These are phyloP conservation scores for Aristolochia fimbriata DNA, from an alignment of 164 flowering plant species.

Conservation along the genomic window DNA sequence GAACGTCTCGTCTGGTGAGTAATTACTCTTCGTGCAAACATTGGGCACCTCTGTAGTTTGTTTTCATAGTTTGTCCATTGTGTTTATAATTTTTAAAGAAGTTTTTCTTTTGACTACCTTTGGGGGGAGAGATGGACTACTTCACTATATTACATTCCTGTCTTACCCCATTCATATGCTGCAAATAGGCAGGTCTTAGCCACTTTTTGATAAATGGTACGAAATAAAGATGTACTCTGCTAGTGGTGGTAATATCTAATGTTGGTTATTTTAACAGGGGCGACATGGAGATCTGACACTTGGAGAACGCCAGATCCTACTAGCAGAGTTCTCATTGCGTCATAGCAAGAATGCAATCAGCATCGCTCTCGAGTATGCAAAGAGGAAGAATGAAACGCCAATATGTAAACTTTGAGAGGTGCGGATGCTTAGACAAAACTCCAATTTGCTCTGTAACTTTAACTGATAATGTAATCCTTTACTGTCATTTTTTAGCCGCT, in stretches of 20 bases:
- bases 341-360: constrained; percentile 55
- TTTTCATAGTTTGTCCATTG: too few relatives aligned
- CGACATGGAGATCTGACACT: constrained; percentile 67
- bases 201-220: too few relatives aligned
- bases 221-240: too few relatives aligned
- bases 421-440: neutral
- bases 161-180: too few relatives aligned
- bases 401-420: constrained; percentile 30
- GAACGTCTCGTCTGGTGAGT: constrained; percentile 70
- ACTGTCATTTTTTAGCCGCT: too few relatives aligned
- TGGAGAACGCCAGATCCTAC: constrained; percentile 59
- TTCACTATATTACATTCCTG: too few relatives aligned
- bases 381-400: constrained; percentile 29
- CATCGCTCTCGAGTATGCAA: constrained; percentile 66
- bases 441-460: too few relatives aligned
- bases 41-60: neutral
- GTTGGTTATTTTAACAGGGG: constrained; percentile 34
- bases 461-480: too few relatives aligned
- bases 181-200: too few relatives aligned
- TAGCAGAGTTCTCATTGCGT: constrained; percentile 80
- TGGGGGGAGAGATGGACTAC: too few relatives aligned
- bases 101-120: too few relatives aligned
- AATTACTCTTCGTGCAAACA: neutral
- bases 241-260: neutral
- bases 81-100: too few relatives aligned